phyloP scores from a whole-genome alignment of 139 green algal genomes.

The Coelastrella sp. region DNA sequence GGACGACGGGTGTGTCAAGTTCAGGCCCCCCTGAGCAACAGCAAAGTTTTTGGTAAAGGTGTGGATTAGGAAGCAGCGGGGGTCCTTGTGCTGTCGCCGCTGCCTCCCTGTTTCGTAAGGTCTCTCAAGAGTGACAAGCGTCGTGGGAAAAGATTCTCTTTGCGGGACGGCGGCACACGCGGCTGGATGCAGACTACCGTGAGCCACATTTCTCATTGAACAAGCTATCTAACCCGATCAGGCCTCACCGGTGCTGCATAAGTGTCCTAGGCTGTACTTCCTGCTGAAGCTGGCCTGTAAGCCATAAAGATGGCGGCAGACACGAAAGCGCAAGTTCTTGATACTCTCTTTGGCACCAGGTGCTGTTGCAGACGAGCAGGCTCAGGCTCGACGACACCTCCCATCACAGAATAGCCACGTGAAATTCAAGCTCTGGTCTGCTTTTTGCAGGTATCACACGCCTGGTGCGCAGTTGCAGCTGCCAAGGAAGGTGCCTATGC shows the following conservation, averaged over 20 bases:
- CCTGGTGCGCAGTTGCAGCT: conserved; percentile 77
- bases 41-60: no score
- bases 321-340: conserved; percentile 22
- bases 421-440: conserved; percentile 47
- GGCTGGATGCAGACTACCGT: no score
- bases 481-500: conserved; percentile 84
- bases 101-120: not conserved
- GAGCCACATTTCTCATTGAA: no score
- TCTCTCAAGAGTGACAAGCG: not conserved
- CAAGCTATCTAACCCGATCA: no score
- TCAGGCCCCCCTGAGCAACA: no score
- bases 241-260: no score
- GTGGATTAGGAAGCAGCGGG: no score
- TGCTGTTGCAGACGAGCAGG: not conserved
- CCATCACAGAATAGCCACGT: no score
- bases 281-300: not conserved
- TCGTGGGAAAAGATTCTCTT: not conserved
- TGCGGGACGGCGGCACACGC: not conserved
- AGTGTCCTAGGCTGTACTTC: no score
- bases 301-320: not conserved
- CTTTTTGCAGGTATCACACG: conserved; percentile 56
- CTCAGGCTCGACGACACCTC: conserved; percentile 7
- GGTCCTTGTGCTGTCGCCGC: not conserved
- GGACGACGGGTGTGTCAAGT: no score
- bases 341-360: conserved; percentile 45